These are phyloP conservation scores for Microdochium nivale DNA, from an alignment of 2,329 filamentous ascomycete genomes.

Conservation along the genomic window DNA sequence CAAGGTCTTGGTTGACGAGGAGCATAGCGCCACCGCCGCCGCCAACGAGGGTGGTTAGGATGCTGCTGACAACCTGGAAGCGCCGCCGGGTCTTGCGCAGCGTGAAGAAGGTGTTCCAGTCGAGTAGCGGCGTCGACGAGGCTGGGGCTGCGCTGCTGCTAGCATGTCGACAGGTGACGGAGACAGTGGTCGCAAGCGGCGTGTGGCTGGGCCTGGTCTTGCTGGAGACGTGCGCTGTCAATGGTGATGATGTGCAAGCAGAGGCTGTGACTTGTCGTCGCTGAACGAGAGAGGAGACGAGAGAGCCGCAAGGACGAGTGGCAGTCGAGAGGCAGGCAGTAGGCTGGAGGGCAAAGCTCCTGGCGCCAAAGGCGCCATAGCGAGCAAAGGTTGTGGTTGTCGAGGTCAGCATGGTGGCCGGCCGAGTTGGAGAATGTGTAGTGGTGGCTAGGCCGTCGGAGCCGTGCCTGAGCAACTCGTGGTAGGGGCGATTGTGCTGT, in stretches of 20 bases:
- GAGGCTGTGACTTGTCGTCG: conserved; percentile 13
- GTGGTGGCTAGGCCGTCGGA: not conserved
- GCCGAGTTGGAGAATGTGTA: not conserved
- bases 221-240: conserved; percentile 8
- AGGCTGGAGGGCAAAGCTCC: conserved; percentile 17
- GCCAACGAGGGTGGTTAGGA: conserved; percentile 52
- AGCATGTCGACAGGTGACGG: conserved; percentile 14
- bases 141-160: conserved; percentile 14
- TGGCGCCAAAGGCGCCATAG: conserved; percentile 15
- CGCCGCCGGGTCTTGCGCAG: conserved; percentile 78
- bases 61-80: conserved; percentile 72
- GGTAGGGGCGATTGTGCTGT: not conserved
- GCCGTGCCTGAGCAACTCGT: not conserved
- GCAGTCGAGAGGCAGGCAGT: conserved; percentile 11
- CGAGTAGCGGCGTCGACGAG: conserved; percentile 34
- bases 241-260: conserved; percentile 1
- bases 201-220: conserved; percentile 7
- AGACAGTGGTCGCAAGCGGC: conserved; percentile 8
- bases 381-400: conserved; percentile 15
- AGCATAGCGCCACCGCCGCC: conserved; percentile 56
- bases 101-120: conserved; percentile 91
- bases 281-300: conserved; percentile 8
- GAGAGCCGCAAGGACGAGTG: conserved; percentile 9
- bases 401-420: conserved; percentile 2
- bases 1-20: conserved; percentile 63